Conservation (phyloP, 257 asterid genomes). For the Solanum lycopersicoides region DNA sequence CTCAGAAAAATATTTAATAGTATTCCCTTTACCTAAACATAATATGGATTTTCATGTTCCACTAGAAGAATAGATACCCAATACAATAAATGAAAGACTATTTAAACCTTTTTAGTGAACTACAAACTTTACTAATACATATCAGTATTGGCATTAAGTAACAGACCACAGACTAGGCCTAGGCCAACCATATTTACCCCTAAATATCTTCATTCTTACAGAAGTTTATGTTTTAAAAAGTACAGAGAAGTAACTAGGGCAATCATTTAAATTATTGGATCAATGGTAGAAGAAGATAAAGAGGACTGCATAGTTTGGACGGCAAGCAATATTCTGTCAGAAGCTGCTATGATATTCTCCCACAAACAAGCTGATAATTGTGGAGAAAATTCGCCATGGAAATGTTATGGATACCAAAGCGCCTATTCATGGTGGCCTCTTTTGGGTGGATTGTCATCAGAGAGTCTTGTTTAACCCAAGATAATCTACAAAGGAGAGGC, state of each 20-base stretch:
- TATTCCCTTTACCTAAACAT: neutral
- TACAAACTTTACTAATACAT: neutral
- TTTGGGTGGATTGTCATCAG: neutral
- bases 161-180: neutral
- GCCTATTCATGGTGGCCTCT: neutral
- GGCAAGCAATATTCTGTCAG: neutral
- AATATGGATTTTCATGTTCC: neutral
- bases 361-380: neutral
- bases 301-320: neutral
- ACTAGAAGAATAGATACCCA: neutral
- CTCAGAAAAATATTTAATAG: neutral
- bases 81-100: neutral
- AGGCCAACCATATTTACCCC: neutral
- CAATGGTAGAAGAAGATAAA: neutral
- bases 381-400: neutral
- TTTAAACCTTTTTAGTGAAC: neutral
- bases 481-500: neutral
- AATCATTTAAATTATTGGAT: neutral
- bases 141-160: neutral
- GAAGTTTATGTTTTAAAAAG: neutral
- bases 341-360: neutral
- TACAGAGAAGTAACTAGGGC: neutral
- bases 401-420: neutral
- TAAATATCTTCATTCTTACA: neutral
- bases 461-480: neutral